Evolutionary conservation across 2,329 filamentous ascomycete species (phyloP), one percentile per base, ranked within the genome.

Genomic region (Ophiocordyceps polyrhachis-furcata): DNA sequence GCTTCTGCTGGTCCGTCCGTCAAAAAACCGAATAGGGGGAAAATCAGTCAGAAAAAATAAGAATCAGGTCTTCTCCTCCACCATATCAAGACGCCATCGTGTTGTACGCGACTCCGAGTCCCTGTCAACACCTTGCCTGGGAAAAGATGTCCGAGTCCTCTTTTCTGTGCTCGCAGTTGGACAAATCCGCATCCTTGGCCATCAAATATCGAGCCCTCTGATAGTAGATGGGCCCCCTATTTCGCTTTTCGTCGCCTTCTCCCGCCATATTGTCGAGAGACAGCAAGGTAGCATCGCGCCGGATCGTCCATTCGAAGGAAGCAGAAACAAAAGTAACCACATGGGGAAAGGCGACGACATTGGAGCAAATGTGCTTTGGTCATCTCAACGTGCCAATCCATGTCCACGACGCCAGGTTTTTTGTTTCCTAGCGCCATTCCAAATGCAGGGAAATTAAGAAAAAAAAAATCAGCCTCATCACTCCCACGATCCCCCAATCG

Each of bases 361-460:
- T n/a, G 31, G 31, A 9, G 13, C 31, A 15, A 32, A 32, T 32
- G 12, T 15, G 35, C 35, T 17, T 38, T 2, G 15, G n/a, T n/a
- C 14, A n/a, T 38, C n/a, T 38, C 9, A n/a, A 38, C 35, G n/a
- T 38, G 35, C 15, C 15, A 19, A 38, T 17, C 35, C 15, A 15
- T 32, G 17, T 32, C 42, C 35, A 3, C 4, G 35, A 38, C 35
- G 11, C 35, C 35, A 38, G 35, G 35, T n/a, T 38, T 38, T 28
- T 28, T 23, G 21, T 11, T 28, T 38, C 44, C 43, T 41, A 43
- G 46, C 48, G 48, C 48, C 48, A 19, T 44, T 50, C 50, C 48
- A 49, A 46, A 56, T 55, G 52, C 53, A 56, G 50, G 45, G 46
- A 35, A 35, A 35, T 35, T 6, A 35, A 35, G 31, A 35, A 15